Evolutionary conservation across 148 eudicot species (phyloP), one percentile per base, ranked within the genome.

Genomic region (Amaranthus cruentus): DNA sequence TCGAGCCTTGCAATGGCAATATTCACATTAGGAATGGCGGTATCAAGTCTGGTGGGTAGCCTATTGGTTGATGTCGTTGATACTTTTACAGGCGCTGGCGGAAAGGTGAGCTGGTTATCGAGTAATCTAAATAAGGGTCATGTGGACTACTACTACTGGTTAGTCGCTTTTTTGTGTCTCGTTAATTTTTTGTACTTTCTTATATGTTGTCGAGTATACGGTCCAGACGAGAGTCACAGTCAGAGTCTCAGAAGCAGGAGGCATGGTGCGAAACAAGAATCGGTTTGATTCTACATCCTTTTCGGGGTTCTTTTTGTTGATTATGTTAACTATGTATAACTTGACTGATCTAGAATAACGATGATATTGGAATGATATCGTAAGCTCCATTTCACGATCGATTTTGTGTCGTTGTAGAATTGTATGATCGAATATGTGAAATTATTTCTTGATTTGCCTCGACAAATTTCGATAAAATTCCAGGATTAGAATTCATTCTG

Each of bases 1-100:
- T 76, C 86, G 13, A 88, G 88, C 68, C 48, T 88, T 47, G 92
- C 79, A 9, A 82, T 83, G 55, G 78, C 88, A 54, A 77, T 86
- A 14, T 74, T 83, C 46, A 83, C 82, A 9, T 64, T 78, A 57
- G 86, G 87, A 47, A 62, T 80, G 21, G 87, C 89, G 1, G 15
- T 72, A 38, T 70, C 88, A 2, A 83, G 80, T 59, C 72, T 78
- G 38, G 62, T 78, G 11, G 64, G 77, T 54, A 14, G 73, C 46
- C 8, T 68, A 38, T 8, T 78, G 73, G 47, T 78, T 68, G 68
- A 73, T 21, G 13, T 73, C 42, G 69, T 78, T 47, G 70, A 78
- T 62, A 52, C 53, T 13, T 14, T 73, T 6, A 18, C 73, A 0
- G 47, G 64, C 47, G 5, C 64, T 6, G 70, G 73, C 0, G 77